Evolutionary conservation across 2,329 filamentous ascomycete genomes (phyloP), one percentile per base, ranked within the genome.

Genomic region (Fusarium papillatum): DNA sequence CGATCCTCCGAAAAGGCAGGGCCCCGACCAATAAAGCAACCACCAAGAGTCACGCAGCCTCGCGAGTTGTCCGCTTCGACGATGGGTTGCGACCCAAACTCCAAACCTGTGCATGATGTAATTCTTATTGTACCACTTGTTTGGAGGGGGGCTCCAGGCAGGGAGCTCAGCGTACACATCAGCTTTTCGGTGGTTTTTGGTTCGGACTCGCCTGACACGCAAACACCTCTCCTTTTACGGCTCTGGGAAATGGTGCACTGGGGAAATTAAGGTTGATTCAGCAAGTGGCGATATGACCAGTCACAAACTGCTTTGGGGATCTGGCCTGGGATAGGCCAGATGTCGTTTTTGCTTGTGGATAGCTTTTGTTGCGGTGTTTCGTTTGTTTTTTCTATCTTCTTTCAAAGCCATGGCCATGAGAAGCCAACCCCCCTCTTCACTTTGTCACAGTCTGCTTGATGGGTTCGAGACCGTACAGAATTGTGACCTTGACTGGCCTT

Each of bases 1-100:
- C 86, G 81, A 85, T 86, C 77, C 82, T 85, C 74, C 86, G 84
- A 81, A 87, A 86, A 78, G 83, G 82, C 82, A 85, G 80, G 80
- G 80, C 84, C 79, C 78, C 79, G 74, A 78, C 78, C 78, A 81
- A 79, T 73, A 80, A 79, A 75, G 75, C 74, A 74, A 81, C 83
- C 77, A 77, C 83, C 73, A 82, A 81, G 61, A 81, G 81, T 72
- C 84, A 84, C 76, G 80, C 82, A 76, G 84, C 84, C 76, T 70
- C 82, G 74, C 82, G 84, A 78, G 83, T 80, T 75, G 85, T 87
- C 65, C 85, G 84, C 73, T 87, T 87, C 72, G 84, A 81, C 75
- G 85, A 87, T 68, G 82, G 81, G 72, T 78, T 82, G 71, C 84
- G 83, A 75, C 81, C 83, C 66, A 81, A 81, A 75, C 77, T 86